A percentile compares a stretch with the other conserved stretches of the same genome.
phyloP scores from a whole-genome alignment of 2,329 filamentous ascomycete species.

The Monascus ruber region DNA sequence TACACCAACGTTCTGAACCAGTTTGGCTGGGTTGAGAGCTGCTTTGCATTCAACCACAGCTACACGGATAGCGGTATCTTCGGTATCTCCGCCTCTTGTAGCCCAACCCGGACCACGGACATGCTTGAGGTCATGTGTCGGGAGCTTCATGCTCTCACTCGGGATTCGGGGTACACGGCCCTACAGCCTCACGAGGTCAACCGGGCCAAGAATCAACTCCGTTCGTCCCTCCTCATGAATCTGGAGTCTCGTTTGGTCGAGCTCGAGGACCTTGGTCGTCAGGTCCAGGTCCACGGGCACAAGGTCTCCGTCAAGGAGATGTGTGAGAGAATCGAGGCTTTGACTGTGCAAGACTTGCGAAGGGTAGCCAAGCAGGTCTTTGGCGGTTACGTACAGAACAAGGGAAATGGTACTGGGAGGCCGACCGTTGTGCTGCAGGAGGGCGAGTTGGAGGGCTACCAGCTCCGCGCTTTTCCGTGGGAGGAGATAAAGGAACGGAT shows the following conservation, averaged over 20 bases:
- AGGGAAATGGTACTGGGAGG: conserved; percentile 66
- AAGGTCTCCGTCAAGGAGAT: conserved; percentile 90
- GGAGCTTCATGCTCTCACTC: conserved; percentile 66
- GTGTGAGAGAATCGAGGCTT: conserved; percentile 71
- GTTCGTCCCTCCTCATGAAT: conserved; percentile 88
- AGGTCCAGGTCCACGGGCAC: conserved; percentile 90
- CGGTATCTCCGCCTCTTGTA: conserved; percentile 79
- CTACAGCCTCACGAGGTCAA: conserved; percentile 69
- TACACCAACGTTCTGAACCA: conserved; percentile 98
- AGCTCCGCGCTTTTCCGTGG: conserved; percentile 62
- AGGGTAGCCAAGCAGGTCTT: conserved; percentile 71
- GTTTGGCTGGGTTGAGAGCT: conserved; percentile 93
- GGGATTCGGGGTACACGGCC: conserved; percentile 61
- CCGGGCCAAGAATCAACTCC: conserved; percentile 92
- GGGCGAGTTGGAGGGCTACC: conserved; percentile 61
- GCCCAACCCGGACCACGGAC: conserved; percentile 60
- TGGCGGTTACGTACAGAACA: conserved; percentile 63
- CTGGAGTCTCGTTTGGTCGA: conserved; percentile 95
- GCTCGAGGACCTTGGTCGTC: conserved; percentile 84
- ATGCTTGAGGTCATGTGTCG: conserved; percentile 97
- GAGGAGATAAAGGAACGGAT: conserved; percentile 83
- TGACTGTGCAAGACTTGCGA: conserved; percentile 70
- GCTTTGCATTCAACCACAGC: conserved; percentile 91
- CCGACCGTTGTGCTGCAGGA: conserved; percentile 94
- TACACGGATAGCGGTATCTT: conserved; percentile 95